Base-by-base conservation (phyloP, 2,329 filamentous ascomycete species). In the Zelopaecilomyces penicillatus region DNA sequence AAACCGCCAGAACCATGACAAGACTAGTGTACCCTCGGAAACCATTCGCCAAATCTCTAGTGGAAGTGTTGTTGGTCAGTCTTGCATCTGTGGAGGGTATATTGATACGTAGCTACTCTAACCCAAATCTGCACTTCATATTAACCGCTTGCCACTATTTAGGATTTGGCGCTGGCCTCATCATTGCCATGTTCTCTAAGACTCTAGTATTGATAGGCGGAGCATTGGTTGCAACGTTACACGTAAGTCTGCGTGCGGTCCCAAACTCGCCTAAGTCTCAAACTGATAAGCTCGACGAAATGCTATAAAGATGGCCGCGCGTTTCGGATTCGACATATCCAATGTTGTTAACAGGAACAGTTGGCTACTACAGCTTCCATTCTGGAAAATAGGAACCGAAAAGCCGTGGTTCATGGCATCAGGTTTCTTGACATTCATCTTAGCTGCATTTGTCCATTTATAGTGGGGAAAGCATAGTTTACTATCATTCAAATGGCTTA, bases 371-470 rank as follows among this genome's bases (percentile, higher is more conserved):
- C 54, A 60, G 40, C 70, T 68, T 36, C 60, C 65, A 11, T 54
- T 77, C 36, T 60, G 73, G 38, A 69, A 69, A 4, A 66, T 73
- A 38, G 63, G 83, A 43, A 70, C 75, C 54, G 70, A 75, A 48
- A 76, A 80, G 53, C 73, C 78, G 2, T 75, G 76, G 12, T 83
- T 85, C 59, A 84, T 83, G 58, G 59, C 82, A 26, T 80, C 82
- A 3, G 89, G 90, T 60, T 78, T 80, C n/a, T 57, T 78, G 36
- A 84, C 85, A 29, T 89, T 89, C 65, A 76, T 82, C 28, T 64
- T 89, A 57, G 83, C 83, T 41, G 65, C 65, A 10, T 64, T 68
- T 54, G 61, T 63, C 44, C 61, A 56, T 41, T 73, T 83, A 46
- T 79, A 66, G 53, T n/a, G n/a, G n/a, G n/a, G n/a, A 29, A 37